These are phyloP conservation scores for Cochlearia excelsa DNA, from an alignment of 345 rosid genomes.

Conservation along the genomic window DNA sequence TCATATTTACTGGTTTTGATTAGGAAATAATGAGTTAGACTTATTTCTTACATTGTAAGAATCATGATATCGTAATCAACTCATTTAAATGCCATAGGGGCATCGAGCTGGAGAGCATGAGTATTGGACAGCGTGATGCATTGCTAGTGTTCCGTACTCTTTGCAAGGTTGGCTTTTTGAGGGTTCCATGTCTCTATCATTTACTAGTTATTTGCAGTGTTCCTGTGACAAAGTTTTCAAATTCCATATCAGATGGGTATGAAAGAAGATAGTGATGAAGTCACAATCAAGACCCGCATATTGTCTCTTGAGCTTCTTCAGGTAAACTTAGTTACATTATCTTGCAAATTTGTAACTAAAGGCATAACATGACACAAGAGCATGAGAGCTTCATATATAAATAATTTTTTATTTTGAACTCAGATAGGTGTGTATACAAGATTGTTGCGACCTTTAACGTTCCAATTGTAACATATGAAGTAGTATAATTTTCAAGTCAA, in stretches of 20 bases:
- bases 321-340: slow-evolving; percentile 45
- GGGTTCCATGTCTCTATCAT: slow-evolving; percentile 15
- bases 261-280: slow-evolving; percentile 97
- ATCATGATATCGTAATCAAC: slow-evolving; percentile 15
- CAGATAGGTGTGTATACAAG: slow-evolving; percentile 7
- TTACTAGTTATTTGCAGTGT: slow-evolving; percentile 30
- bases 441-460: slow-evolving; percentile 6
- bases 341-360: slow-evolving; percentile 15
- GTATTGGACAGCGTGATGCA: slow-evolving; percentile 91
- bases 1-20: slow-evolving; percentile 16
- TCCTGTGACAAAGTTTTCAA: slow-evolving; percentile 21
- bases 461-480: neutral
- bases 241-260: slow-evolving; percentile 77
- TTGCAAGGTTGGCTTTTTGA: slow-evolving; percentile 73
- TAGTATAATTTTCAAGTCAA: neutral
- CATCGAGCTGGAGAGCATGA: slow-evolving; percentile 92
- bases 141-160: slow-evolving; percentile 92
- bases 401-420: neutral
- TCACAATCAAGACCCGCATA: slow-evolving; percentile 84
- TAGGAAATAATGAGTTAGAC: slow-evolving; percentile 16
- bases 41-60: slow-evolving; percentile 7
- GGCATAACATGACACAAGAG: slow-evolving; percentile 20
- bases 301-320: slow-evolving; percentile 97
- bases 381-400: neutral
- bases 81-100: slow-evolving; percentile 48